A percentile compares a stretch with the other conserved stretches of the same genome.
These are phyloP conservation scores for Aspergillus egyptiacus DNA, from an alignment of 495 filamentous ascomycete genomes.

Conservation along the genomic window DNA sequence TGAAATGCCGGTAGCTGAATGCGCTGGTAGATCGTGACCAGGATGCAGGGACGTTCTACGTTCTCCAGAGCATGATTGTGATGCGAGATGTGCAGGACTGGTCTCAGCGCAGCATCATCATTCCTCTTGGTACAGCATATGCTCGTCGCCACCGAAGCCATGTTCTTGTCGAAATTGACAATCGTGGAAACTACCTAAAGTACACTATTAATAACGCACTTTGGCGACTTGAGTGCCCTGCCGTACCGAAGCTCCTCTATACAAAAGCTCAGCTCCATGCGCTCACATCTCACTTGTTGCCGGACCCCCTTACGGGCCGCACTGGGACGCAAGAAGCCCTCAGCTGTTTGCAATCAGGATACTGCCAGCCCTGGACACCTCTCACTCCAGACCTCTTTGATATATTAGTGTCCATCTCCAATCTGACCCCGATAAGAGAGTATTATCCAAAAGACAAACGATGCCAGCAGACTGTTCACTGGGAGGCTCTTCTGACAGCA, in stretches of 20 bases:
- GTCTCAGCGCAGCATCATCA: conserved; percentile 42
- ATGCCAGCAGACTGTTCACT: conserved; percentile 44
- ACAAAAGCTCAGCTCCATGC: conserved; percentile 52
- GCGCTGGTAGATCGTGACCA: conserved; percentile 50
- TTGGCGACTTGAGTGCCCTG: conserved; percentile 42
- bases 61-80: conserved; percentile 51
- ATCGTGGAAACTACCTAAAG: conserved; percentile 30
- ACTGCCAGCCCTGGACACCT: conserved; percentile 43
- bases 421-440: conserved; percentile 45
- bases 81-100: conserved; percentile 30
- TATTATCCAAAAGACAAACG: conserved; percentile 53
- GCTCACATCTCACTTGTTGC: conserved; percentile 48
- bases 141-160: conserved; percentile 26
- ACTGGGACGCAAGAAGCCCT: conserved; percentile 60
- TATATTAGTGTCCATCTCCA: conserved; percentile 38
- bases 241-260: conserved; percentile 45
- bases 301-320: conserved; percentile 49
- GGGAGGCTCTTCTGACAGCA: conserved; percentile 37
- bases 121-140: conserved; percentile 37
- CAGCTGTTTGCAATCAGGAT: conserved; percentile 37
- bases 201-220: conserved; percentile 45
- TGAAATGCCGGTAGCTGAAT: conserved; percentile 26
- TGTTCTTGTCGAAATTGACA: conserved; percentile 32
- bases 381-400: conserved; percentile 31
- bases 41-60: conserved; percentile 45